These are phyloP conservation scores for Cyclotella sp. DNA, from an alignment of 108 stramenopile species.

Conservation along the genomic window DNA sequence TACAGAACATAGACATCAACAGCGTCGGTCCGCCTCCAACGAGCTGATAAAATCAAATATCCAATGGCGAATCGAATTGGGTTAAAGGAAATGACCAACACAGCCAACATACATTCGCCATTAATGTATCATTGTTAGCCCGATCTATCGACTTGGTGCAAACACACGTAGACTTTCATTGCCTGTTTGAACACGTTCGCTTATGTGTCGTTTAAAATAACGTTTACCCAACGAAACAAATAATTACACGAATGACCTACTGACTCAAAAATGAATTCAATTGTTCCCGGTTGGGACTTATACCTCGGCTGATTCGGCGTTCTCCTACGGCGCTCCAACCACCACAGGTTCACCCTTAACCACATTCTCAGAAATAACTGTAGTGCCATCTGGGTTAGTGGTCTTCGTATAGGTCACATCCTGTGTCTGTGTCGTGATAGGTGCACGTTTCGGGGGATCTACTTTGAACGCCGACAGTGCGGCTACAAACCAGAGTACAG, in stretches of 20 bases:
- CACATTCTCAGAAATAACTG: conserved; percentile 41
- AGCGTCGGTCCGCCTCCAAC: conserved; percentile 81
- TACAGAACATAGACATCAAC: conserved; percentile 71
- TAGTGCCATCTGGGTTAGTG: conserved; percentile 41
- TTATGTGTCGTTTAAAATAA: too few species aligned
- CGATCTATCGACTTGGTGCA: too few species aligned
- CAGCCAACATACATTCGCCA: too few species aligned
- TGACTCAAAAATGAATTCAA: not conserved
- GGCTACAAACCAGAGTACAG: conserved; percentile 51
- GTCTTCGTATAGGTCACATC: conserved; percentile 57
- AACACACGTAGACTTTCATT: too few species aligned
- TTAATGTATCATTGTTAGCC: too few species aligned
- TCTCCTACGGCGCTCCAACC: conserved; percentile 3
- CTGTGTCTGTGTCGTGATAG: conserved; percentile 41
- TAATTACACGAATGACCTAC: not conserved
- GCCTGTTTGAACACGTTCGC: too few species aligned
- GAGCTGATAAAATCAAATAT: conserved; percentile 4
- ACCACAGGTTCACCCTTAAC: conserved; percentile 46
- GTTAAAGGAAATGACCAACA: too few species aligned
- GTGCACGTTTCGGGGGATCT: conserved; percentile 32
- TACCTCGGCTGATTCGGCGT: not conserved
- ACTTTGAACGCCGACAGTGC: conserved; percentile 40
- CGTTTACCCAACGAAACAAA: too few species aligned
- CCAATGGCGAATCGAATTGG: not conserved
- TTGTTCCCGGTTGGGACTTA: not conserved